Evolutionary conservation across 1,139 yeast genomes (phyloP).

Genomic region (Nakaseomyces bracarensis): DNA sequence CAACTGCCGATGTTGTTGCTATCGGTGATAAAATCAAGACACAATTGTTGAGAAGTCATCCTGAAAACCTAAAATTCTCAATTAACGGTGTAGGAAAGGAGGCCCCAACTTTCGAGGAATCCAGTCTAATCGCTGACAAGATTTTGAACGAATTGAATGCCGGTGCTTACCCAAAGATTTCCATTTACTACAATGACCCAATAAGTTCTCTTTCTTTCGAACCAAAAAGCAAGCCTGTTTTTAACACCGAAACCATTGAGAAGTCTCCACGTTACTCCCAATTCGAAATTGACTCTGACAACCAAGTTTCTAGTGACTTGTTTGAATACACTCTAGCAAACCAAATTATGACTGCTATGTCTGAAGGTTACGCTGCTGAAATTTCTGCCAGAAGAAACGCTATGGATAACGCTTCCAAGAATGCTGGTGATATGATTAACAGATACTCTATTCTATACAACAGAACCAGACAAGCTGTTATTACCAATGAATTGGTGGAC

Average conservation of each 20-base stretch:
- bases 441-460: slow-evolving; percentile 93
- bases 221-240: slow-evolving; percentile 65
- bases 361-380: slow-evolving; percentile 98
- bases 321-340: slow-evolving; percentile 87
- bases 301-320: slow-evolving; percentile 48
- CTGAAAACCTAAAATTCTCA: slow-evolving; percentile 60
- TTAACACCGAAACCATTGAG: slow-evolving; percentile 64
- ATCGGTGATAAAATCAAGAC: slow-evolving; percentile 91
- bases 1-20: slow-evolving; percentile 73
- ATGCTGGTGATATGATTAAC: slow-evolving; percentile 98
- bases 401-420: slow-evolving; percentile 99
- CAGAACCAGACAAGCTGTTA: slow-evolving; percentile 99
- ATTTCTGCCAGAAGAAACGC: slow-evolving; percentile 98
- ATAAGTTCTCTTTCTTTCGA: slow-evolving; percentile 83
- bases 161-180: slow-evolving; percentile 59
- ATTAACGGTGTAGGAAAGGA: slow-evolving; percentile 92
- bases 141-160: slow-evolving; percentile 46
- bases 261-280: slow-evolving; percentile 79
- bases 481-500: slow-evolving; percentile 98
- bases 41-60: slow-evolving; percentile 78
- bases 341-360: slow-evolving; percentile 83
- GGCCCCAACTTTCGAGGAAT: slow-evolving; percentile 89
- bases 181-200: slow-evolving; percentile 81
- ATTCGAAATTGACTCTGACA: slow-evolving; percentile 80
- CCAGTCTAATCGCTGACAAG: slow-evolving; percentile 81